Evolutionary conservation across 208 protist genomes (phyloP), one percentile per base, ranked within the genome.

Genomic region (Angomonas deanei): DNA sequence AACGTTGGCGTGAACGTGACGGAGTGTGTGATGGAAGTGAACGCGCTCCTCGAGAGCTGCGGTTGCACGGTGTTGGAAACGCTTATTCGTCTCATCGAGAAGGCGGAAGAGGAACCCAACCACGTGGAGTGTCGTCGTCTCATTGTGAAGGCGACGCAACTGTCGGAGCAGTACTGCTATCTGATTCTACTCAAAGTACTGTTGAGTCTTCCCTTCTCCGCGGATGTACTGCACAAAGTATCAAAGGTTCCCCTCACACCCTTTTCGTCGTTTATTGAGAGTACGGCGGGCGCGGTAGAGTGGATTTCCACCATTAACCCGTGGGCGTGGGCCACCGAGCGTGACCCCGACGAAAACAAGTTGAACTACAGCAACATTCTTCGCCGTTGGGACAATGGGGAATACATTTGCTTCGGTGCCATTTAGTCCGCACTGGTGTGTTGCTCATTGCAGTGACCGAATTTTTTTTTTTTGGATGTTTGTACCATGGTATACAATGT

Each of bases 311-410:
- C 54, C 4, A 81, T 93, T 62, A 84, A 95, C 48, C 89, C 89
- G 42, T 95, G 89, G 89, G 24, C 53, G 31, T 23, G 50, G 0
- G 5, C 26, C 0, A 66, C 69, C 10, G 46, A 64, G 6, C 26
- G 55, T 3, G 82, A 70, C 32, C 85, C 89, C 15, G 89, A 95
- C 53, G 52, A 61, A 1, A 57, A 61, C n/a, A 86, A 92, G 38
- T 42, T 79, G 8, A 80, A 82, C 27, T 95, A 93, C 67, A 86
- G 77, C 6, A 91, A 95, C 55, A 78, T 75, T 10, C 70, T 92
- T 39, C 83, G 89, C 21, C 73, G 89, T 0, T 95, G 89, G 89
- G 89, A 95, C 53, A 71, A 80, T 31, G 64, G 69, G 17, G 65
- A 78, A 52, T 95, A 91, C 77, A 84, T 95, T 26, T 89, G 78